Evolutionary conservation across 2,329 filamentous ascomycete species (phyloP), one percentile per base, ranked within the genome.

Genomic region (Exutisphaerella laricina): DNA sequence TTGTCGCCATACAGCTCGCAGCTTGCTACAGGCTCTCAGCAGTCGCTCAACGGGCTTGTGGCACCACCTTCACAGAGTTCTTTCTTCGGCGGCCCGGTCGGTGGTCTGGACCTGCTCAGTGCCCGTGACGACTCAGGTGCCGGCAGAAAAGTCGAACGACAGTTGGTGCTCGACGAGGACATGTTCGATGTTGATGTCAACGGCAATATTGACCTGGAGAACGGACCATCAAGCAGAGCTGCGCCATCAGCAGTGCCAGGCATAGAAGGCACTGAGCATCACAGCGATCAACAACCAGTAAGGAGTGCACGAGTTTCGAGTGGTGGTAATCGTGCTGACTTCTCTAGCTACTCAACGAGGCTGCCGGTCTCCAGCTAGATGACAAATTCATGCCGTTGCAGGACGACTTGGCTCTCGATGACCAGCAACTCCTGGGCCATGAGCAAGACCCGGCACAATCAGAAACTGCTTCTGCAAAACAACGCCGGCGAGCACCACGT

Each of bases 151-250:
- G 22, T 35, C 5, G 38, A 37, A 5, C 36, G 38, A 10, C 28
- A 44, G 29, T 45, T 48, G 42, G 37, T 54, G 12, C 49, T 57
- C 4, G 55, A 51, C n/a, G 54, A 54, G 38, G 52, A 53, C 25
- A 50, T 45, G 17, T 50, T 61, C 8, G 57, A 54, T 39, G 80
- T 84, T 52, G 73, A 71, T 26, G 75, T 84, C 50, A 79, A 81
- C 50, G 77, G 72, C 5, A 75, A 77, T 49, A 63, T 83, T 14
- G 36, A 39, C 16, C n/a, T n/a, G n/a, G n/a, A n/a, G n/a, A n/a
- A n/a, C n/a, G n/a, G n/a, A 13, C 12, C 18, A 20, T n/a, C 33
- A 9, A 35, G 33, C 2, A 23, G 2, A 2, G 18, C 33, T 12
- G 9, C 8, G 6, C 17, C 16, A 18, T 10, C 4, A 18, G 14